Percentiles rank a stretch among this genome's conserved stretches.
phyloP scores from a whole-genome alignment of 768 basidiomycete genomes.

The Hygrophorus pudorinus region DNA sequence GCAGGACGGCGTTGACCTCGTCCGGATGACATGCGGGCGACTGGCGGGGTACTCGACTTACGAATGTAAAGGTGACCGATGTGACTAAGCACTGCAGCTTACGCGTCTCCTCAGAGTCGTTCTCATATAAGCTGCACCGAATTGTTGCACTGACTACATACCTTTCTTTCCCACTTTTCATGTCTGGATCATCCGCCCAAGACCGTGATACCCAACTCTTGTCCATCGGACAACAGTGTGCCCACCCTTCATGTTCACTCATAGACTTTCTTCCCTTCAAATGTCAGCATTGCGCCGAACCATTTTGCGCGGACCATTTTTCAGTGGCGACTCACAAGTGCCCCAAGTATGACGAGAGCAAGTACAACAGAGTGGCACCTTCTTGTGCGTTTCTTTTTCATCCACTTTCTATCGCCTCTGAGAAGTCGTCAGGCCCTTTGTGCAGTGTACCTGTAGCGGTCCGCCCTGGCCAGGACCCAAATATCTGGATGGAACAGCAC shows the following conservation, averaged over 20 bases:
- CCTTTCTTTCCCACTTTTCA: constrained; percentile 13
- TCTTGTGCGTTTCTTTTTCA: constrained; percentile 41
- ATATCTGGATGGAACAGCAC: constrained; percentile 72
- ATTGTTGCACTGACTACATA: constrained; percentile 6
- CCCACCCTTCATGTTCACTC: constrained; percentile 51
- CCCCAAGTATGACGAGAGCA: constrained; percentile 57
- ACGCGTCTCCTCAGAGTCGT: constrained; percentile 5
- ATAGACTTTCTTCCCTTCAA: constrained; percentile 84
- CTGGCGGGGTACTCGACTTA: constrained; percentile 14
- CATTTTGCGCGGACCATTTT: constrained; percentile 77
- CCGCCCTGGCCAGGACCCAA: constrained; percentile 71
- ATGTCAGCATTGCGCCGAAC: constrained; percentile 65
- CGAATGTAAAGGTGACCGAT: constrained; percentile 31
- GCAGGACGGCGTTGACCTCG: constrained; percentile 5
- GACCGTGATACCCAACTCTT: constrained; percentile 49
- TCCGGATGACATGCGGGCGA: constrained; percentile 5
- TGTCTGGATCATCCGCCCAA: constrained; percentile 10
- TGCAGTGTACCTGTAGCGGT: constrained; percentile 71
- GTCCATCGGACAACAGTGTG: constrained; percentile 62
- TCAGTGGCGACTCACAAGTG: constrained; percentile 59
- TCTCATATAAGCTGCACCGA: constrained; percentile 4
- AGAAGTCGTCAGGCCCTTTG: constrained; percentile 48
- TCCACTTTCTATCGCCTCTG: background rate
- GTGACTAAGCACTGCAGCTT: background rate
- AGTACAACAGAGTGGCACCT: constrained; percentile 68